Conservation (phyloP, 225 moss, liverwort and hornwort genomes). For the Sphagnum contortum region DNA sequence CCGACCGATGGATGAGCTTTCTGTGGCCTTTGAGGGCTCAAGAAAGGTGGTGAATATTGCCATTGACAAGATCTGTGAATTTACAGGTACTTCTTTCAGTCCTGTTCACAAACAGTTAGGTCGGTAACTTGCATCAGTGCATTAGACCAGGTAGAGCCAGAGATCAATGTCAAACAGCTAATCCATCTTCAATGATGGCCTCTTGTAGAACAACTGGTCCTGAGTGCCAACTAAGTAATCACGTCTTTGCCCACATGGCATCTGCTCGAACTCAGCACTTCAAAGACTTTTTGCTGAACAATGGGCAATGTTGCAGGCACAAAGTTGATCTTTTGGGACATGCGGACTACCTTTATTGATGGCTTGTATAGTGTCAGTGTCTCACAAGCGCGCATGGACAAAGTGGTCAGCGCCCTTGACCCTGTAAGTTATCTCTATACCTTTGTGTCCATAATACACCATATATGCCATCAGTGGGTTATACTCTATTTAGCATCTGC, state of each 20-base stretch:
- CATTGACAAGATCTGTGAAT: slow-evolving; percentile 85
- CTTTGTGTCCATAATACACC: no score
- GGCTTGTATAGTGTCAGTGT: slow-evolving; percentile 90
- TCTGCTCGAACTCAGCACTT: no score
- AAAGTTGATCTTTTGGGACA: slow-evolving; percentile 90
- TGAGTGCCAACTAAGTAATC: no score
- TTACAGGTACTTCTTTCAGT: slow-evolving; percentile 40
- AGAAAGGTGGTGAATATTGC: slow-evolving; percentile 62
- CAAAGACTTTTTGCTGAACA: no score
- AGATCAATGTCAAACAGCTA: no score
- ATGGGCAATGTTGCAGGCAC: slow-evolving; percentile 28
- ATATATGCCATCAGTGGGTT: no score
- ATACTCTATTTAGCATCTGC: no score
- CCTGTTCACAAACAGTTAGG: not conserved
- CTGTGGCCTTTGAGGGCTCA: slow-evolving; percentile 73
- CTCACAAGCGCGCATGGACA: slow-evolving; percentile 76
- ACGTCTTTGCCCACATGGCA: no score
- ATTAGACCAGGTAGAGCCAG: no score
- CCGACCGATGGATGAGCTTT: slow-evolving; percentile 62
- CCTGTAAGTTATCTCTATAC: slow-evolving; percentile 36
- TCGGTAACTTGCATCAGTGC: no score
- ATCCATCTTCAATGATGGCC: no score
- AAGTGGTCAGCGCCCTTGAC: slow-evolving; percentile 78
- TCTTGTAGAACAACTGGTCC: no score
- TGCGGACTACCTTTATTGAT: slow-evolving; percentile 70